Conservation (phyloP, 2,329 filamentous ascomycete species). For the Ilyonectria robusta region DNA sequence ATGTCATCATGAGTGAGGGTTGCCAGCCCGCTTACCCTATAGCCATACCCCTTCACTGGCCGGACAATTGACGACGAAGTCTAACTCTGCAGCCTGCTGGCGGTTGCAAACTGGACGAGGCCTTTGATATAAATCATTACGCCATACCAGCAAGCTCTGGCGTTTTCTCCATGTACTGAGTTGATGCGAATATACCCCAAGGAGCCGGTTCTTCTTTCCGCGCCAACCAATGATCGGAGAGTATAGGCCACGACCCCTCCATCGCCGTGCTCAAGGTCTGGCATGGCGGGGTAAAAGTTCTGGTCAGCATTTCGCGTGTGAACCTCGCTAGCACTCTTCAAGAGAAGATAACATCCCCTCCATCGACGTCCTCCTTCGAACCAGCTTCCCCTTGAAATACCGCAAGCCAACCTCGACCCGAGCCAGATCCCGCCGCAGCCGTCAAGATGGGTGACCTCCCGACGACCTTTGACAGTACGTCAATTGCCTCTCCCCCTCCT, state of each 20-base stretch:
- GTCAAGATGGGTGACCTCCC: constrained; percentile 67
- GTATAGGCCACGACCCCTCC: constrained; percentile 46
- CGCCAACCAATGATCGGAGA: constrained; percentile 38
- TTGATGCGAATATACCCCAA: constrained; percentile 1
- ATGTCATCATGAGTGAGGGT: constrained; percentile 3
- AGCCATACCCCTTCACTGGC: neutral
- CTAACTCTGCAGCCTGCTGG: neutral
- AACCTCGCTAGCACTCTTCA: constrained; percentile 25
- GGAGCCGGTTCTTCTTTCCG: neutral
- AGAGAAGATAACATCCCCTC: constrained; percentile 26
- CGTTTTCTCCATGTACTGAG: neutral
- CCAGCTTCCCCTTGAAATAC: neutral
- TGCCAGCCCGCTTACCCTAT: constrained; percentile 2
- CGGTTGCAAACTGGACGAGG: neutral
- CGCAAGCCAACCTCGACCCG: constrained; percentile 9
- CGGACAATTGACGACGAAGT: neutral
- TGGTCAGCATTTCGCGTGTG: constrained; percentile 23
- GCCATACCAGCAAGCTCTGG: neutral
- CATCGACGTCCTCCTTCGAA: constrained; percentile 8
- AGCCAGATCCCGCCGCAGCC: constrained; percentile 12
- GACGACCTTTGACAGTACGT: constrained; percentile 71
- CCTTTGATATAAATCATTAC: neutral
- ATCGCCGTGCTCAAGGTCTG: constrained; percentile 38
- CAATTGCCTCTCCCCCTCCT: constrained; percentile 12
- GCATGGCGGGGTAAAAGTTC: constrained; percentile 46